These are phyloP conservation scores for Verticillium zaregamsianum DNA, from an alignment of 2,329 filamentous ascomycete species.

Conservation along the genomic window DNA sequence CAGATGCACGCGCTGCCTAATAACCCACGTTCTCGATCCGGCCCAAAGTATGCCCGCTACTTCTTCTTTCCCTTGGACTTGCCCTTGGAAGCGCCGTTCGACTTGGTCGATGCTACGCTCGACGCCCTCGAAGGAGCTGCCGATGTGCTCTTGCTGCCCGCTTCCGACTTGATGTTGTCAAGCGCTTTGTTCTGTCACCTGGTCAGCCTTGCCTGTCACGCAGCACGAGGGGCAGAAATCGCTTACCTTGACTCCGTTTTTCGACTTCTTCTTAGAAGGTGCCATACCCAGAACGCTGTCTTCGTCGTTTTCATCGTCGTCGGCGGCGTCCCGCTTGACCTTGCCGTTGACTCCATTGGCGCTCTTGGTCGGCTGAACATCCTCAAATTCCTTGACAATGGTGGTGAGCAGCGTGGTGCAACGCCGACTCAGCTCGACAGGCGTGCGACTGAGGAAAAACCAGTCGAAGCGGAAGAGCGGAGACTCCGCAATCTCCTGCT, in stretches of 20 bases:
- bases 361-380: conserved; percentile 46
- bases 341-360: conserved; percentile 62
- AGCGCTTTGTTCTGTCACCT: conserved; percentile 78
- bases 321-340: conserved; percentile 67
- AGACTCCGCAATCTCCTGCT: conserved; percentile 94
- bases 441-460: conserved; percentile 96
- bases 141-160: conserved; percentile 70
- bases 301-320: conserved; percentile 82
- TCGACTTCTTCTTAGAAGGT: conserved; percentile 92
- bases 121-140: conserved; percentile 77
- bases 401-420: conserved; percentile 94
- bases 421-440: conserved; percentile 84
- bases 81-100: conserved; percentile 34
- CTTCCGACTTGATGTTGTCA: conserved; percentile 74
- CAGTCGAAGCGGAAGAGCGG: conserved; percentile 97
- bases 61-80: conserved; percentile 53
- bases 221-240: not conserved
- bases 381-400: conserved; percentile 91
- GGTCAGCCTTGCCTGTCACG: conserved; percentile 6
- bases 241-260: conserved; percentile 81
- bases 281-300: conserved; percentile 74
- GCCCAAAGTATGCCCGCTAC: conserved; percentile 15
- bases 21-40: not conserved
- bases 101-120: conserved; percentile 76
- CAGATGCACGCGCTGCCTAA: not conserved